These are phyloP conservation scores for Leccinellum luteum DNA, from an alignment of 768 basidiomycete genomes.

Conservation along the genomic window DNA sequence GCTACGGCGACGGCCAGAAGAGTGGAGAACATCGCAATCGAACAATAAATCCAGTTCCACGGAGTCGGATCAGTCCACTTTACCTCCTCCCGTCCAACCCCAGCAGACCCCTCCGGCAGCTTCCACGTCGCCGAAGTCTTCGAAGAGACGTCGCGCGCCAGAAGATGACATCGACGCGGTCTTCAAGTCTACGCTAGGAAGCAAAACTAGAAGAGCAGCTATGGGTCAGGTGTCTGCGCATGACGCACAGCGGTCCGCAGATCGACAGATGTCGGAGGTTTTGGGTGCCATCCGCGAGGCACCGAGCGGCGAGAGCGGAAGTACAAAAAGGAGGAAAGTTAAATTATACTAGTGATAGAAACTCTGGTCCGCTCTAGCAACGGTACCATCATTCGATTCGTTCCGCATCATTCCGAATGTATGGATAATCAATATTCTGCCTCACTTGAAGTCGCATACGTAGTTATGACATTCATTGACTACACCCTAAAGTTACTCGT, in stretches of 20 bases:
- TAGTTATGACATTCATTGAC: not conserved
- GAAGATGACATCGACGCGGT: slow-evolving; percentile 76
- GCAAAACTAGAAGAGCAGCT: slow-evolving; percentile 56
- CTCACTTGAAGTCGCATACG: too few species aligned
- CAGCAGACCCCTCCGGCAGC: not conserved
- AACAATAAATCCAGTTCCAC: slow-evolving; percentile 26
- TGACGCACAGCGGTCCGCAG: slow-evolving; percentile 19
- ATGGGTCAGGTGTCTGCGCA: slow-evolving; percentile 27
- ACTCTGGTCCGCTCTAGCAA: not conserved
- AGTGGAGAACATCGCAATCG: slow-evolving; percentile 78
- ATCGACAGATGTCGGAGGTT: slow-evolving; percentile 46
- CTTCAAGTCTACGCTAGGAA: slow-evolving; percentile 58
- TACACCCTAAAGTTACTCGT: slow-evolving; percentile 4
- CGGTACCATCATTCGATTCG: too few species aligned
- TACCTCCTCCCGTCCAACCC: slow-evolving; percentile 1
- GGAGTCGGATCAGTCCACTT: slow-evolving; percentile 18
- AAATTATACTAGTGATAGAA: not conserved
- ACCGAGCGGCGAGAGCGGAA: slow-evolving; percentile 44
- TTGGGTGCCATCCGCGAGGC: slow-evolving; percentile 59
- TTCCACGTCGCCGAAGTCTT: slow-evolving; percentile 29
- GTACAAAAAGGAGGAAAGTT: slow-evolving; percentile 33
- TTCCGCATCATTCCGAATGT: too few species aligned
- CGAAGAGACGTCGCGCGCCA: slow-evolving; percentile 44
- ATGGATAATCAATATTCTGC: too few species aligned
- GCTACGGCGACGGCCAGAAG: slow-evolving; percentile 72